phyloP scores from a whole-genome alignment of 495 filamentous ascomycete genomes.

The Xylaria cubensis region DNA sequence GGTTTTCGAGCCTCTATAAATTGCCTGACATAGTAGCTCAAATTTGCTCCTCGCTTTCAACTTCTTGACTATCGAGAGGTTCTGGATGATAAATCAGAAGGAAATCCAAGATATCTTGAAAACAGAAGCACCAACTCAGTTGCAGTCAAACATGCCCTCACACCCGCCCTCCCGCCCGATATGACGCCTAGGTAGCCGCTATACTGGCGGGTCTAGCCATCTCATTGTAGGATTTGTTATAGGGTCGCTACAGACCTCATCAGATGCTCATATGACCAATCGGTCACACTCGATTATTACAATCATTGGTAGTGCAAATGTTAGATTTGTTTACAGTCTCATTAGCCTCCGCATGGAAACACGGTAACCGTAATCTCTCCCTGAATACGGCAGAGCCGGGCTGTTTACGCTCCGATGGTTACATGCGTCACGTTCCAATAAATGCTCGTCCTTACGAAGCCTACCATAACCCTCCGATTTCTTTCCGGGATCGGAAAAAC shows the following conservation, averaged over 20 bases:
- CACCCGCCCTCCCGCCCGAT: too few species aligned
- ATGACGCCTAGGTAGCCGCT: too few species aligned
- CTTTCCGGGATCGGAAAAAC: neutral
- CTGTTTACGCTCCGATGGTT: too few species aligned
- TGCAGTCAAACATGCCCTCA: neutral
- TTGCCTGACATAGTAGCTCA: neutral
- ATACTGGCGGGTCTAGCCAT: too few species aligned
- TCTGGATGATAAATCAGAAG: neutral
- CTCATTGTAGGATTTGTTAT: too few species aligned
- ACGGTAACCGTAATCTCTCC: too few species aligned
- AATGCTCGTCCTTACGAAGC: too few species aligned
- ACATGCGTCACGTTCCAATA: neutral
- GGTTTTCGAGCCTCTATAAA: slow-evolving; percentile 13
- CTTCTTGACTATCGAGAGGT: neutral
- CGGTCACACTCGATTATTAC: neutral
- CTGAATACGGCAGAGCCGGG: neutral
- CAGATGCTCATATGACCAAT: neutral
- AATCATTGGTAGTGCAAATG: neutral
- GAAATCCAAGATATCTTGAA: neutral
- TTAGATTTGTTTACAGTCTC: neutral
- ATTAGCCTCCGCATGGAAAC: neutral
- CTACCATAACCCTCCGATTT: neutral
- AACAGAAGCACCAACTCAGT: neutral
- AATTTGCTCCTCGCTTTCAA: neutral
- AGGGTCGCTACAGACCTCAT: neutral